Evolutionary conservation across 306 rosid species (phyloP).

Genomic region (Malus sylvestris): DNA sequence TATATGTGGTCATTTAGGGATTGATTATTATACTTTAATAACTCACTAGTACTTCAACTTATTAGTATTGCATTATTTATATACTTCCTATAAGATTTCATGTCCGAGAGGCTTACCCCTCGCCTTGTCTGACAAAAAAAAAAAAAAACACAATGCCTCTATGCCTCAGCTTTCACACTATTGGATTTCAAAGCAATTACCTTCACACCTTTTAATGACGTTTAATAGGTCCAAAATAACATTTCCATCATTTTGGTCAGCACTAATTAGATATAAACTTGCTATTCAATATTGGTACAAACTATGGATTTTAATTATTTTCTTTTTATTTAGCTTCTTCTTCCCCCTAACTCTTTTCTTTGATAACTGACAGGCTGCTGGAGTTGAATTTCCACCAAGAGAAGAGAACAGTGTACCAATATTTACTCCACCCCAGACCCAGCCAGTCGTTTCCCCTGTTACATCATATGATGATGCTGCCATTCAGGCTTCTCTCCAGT

Average conservation of each 20-base stretch:
- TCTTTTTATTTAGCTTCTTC: background rate
- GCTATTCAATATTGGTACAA: background rate
- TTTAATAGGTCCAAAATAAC: background rate
- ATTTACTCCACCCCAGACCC: constrained; percentile 92
- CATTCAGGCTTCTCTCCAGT: constrained; percentile 81
- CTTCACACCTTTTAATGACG: background rate
- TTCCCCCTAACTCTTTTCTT: constrained; percentile 2
- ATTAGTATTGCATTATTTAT: no score
- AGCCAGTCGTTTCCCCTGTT: constrained; percentile 47
- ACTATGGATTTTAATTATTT: background rate
- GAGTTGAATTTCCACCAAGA: constrained; percentile 93
- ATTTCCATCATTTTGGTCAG: background rate
- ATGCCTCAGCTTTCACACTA: no score
- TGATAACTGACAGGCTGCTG: constrained; percentile 55
- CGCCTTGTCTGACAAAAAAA: no score
- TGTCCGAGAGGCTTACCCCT: no score
- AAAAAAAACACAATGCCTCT: no score
- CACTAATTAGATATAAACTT: background rate
- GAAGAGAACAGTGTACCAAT: constrained; percentile 72
- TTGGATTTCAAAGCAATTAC: background rate
- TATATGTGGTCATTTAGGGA: no score
- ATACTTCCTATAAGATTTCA: no score
- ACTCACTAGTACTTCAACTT: no score
- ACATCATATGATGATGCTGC: constrained; percentile 55
- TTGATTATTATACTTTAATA: no score